Base-by-base conservation (phyloP, 2,329 filamentous ascomycete species). In the Pseudogymnoascus destructans region DNA sequence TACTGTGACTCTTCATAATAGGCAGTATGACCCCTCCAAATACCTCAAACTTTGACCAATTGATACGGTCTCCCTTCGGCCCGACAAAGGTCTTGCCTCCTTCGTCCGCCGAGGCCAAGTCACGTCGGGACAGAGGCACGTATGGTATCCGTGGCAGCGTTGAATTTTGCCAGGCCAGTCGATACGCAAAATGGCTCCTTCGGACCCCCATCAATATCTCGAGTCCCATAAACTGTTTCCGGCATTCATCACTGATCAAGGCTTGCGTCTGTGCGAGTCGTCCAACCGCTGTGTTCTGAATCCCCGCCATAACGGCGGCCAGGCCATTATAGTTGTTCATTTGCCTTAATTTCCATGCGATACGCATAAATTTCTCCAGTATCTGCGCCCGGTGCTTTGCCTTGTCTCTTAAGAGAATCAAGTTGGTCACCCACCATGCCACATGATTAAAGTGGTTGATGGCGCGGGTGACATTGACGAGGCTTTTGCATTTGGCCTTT, bases 31-130 rank as follows among this genome's bases (percentile, higher is more conserved):
- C 87, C 65, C 97, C 92, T 5, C 91, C 91, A 72, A 97, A 84
- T 30, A 98, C 86, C 71, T 97, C 92, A 66, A 97, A 98, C 70
- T 98, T 98, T 72, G 86, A 90, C 93, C 93, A 98, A 70, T 97
- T 97, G 69, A 98, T 88, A 57, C 88, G 78, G 62, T 89, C 81
- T 63, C 77, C 81, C 61, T 82, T 78, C 1, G 80, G 77, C 6
- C 87, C 89, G 1, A 97, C 76, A 69, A 95, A 92, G 0, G 93
- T 97, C 66, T 82, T 82, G 71, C 93, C 96, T 32, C 92, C 93
- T 71, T 95, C 88, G 67, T 95, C 89, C 0, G 93, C 92, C 10
- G 87, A 89, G 1, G 95, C 89, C 21, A 98, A 77, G 72, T 98
- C 93, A 63, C 91, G 81, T 42, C 89, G 82, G 68, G 95, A 89